Evolutionary conservation across 257 asterid genomes (phyloP).

Genomic region (Primulina eburnea): DNA sequence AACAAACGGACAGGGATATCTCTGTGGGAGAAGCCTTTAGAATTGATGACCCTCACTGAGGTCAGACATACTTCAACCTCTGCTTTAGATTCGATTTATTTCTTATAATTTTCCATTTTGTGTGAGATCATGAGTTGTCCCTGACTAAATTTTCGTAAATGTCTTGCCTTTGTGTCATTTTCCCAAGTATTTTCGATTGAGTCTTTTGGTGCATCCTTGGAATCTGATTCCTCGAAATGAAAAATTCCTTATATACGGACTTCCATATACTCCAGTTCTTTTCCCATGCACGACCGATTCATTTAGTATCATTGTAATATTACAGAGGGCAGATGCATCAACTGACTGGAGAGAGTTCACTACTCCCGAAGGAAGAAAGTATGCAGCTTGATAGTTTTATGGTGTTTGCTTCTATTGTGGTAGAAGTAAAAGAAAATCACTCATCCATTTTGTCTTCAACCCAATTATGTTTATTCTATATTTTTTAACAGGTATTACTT

Average conservation of each 20-base stretch:
- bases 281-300: conserved; percentile 24
- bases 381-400: conserved; percentile 21
- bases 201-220: conserved; percentile 7
- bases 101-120: conserved; percentile 11
- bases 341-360: conserved; percentile 91
- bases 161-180: neutral
- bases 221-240: conserved; percentile 14
- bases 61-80: conserved; percentile 35
- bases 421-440: neutral
- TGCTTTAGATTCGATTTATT: conserved; percentile 12
- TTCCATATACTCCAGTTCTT: conserved; percentile 17
- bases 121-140: neutral
- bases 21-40: conserved; percentile 87
- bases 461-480: conserved; percentile 24
- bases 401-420: conserved; percentile 22
- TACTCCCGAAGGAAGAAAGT: conserved; percentile 79
- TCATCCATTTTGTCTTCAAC: conserved; percentile 13
- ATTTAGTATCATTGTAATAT: conserved; percentile 19
- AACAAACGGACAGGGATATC: conserved; percentile 67
- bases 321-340: conserved; percentile 92
- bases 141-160: conserved; percentile 1
- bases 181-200: neutral
- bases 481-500: conserved; percentile 55
- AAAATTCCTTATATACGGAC: neutral
- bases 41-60: conserved; percentile 76